A percentile compares a stretch with the other conserved stretches of the same genome.
Evolutionary conservation across 1,284 basidiomycete species (phyloP).

Genomic region (Cutaneotrichosporon cyanovorans): DNA sequence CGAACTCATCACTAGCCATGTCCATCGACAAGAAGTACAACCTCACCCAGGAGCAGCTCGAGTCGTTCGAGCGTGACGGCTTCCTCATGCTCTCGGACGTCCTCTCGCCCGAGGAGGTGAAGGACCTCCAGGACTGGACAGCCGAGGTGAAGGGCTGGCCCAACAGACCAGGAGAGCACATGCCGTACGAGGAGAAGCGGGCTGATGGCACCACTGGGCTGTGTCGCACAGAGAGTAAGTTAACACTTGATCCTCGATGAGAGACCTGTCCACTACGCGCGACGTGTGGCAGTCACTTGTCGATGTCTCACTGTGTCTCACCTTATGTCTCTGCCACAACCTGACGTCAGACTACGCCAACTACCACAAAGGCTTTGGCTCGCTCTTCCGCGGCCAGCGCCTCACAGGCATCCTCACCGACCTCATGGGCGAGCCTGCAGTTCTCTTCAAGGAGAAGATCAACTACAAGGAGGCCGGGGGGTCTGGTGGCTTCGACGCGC

Average conservation of each 20-base stretch:
- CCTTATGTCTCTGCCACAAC: background rate
- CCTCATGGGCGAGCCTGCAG: conserved; percentile 27
- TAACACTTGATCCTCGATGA: background rate
- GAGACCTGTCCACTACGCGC: too few relatives aligned
- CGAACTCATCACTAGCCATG: background rate
- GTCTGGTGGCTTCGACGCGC: conserved; percentile 34
- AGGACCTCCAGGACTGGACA: conserved; percentile 26
- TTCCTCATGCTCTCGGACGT: conserved; percentile 26
- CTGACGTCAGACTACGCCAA: conserved; percentile 27
- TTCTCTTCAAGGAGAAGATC: conserved; percentile 40
- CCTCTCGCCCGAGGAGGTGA: conserved; percentile 15
- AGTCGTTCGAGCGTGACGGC: conserved; percentile 22
- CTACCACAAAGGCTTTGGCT: conserved; percentile 28
- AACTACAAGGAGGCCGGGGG: conserved; percentile 37
- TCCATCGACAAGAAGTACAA: conserved; percentile 16
- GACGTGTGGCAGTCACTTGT: too few relatives aligned
- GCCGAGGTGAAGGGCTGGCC: conserved; percentile 33
- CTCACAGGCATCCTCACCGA: conserved; percentile 22
- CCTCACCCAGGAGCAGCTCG: conserved; percentile 16
- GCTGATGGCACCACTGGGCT: conserved; percentile 26
- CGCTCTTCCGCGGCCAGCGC: conserved; percentile 25
- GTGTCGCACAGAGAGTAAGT: conserved; percentile 34
- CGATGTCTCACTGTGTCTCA: background rate
- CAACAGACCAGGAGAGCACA: conserved; percentile 26
- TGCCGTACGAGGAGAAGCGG: conserved; percentile 33